Percentiles rank a stretch among this genome's conserved stretches.
These are phyloP conservation scores for Paraglomus brasilianum DNA, from an alignment of 192 early-diverging fungal genomes.

Conservation along the genomic window DNA sequence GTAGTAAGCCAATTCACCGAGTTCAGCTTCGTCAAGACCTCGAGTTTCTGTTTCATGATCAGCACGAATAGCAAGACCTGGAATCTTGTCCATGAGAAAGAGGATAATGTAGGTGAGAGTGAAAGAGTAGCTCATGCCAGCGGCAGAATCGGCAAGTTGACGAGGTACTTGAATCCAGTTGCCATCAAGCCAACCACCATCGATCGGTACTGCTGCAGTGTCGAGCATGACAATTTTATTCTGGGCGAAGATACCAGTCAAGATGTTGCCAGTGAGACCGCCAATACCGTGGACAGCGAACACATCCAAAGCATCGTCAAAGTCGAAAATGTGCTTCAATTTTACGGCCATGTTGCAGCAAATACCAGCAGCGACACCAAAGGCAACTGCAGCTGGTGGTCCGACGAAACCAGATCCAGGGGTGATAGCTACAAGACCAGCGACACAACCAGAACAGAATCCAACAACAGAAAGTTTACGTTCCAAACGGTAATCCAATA, in stretches of 20 bases:
- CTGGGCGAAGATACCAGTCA: slow-evolving; percentile 91
- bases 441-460: slow-evolving; percentile 92
- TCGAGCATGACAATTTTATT: slow-evolving; percentile 72
- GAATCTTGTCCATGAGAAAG: slow-evolving; percentile 73
- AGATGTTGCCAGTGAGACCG: slow-evolving; percentile 79
- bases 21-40: slow-evolving; percentile 79
- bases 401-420: slow-evolving; percentile 87
- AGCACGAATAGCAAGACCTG: slow-evolving; percentile 75
- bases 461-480: slow-evolving; percentile 85
- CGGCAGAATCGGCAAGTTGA: slow-evolving; percentile 75
- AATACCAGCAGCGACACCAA: slow-evolving; percentile 71
- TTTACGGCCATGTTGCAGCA: slow-evolving; percentile 80
- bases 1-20: slow-evolving; percentile 70
- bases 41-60: slow-evolving; percentile 63
- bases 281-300: slow-evolving; percentile 89
- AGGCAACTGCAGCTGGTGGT: slow-evolving; percentile 77
- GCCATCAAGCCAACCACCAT: slow-evolving; percentile 23
- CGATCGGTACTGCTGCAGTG: too few species aligned
- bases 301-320: slow-evolving; percentile 91
- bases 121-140: slow-evolving; percentile 76
- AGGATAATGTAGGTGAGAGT: slow-evolving; percentile 71
- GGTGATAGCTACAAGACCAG: slow-evolving; percentile 91
- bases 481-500: slow-evolving; percentile 75
- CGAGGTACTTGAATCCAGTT: slow-evolving; percentile 77
- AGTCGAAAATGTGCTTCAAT: slow-evolving; percentile 80